Base-by-base conservation (phyloP, 257 asterid genomes). In the Solanum tarijense region DNA sequence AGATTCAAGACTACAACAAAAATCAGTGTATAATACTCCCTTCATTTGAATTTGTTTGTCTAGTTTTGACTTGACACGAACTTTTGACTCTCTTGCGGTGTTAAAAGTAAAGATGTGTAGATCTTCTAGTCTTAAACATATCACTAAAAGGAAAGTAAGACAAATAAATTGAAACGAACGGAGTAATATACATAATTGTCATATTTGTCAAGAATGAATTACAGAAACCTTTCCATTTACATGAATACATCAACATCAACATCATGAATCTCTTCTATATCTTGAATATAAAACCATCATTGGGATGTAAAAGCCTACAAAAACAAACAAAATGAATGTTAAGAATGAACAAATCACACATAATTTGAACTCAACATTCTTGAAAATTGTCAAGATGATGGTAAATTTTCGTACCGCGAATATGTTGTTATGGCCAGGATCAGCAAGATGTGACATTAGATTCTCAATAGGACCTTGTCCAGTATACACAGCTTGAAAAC, bases 391-490 rank as follows among this genome's bases (percentile, higher is more conserved):
- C 75, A 16, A 29, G 4, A 48, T 74, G n/a, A 36, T 4, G 12
- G 7, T 13, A 66, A 38, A 8, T 36, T 55, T 18, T 39, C 43
- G 25, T 92, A 96, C 98, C 93, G 98, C 93, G 48, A 94, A 94
- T 32, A 96, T 89, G 90, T 96, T 95, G 95, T 93, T 89, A 41
- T 96, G 98, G 38, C 98, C 98, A 76, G 98, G 98, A 94, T 96
- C 98, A 11, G 98, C 98, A 76, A 96, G 12, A 65, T 96, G 98
- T 4, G 95, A 95, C 93, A 87, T 86, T 88, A 96, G 88, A 86
- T 96, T 96, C 91, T 96, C 94, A 29, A 96, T 36, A 1, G 98
- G 98, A 21, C 94, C 94, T 85, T 93, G 89, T 84, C 96, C 95
- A 4, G 98, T 96, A 52, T 94, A 94, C 82, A 94, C 91, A 32